Evolutionary conservation across 768 basidiomycete genomes (phyloP), one percentile per base, ranked within the genome.

Genomic region (Lentinus brumalis): DNA sequence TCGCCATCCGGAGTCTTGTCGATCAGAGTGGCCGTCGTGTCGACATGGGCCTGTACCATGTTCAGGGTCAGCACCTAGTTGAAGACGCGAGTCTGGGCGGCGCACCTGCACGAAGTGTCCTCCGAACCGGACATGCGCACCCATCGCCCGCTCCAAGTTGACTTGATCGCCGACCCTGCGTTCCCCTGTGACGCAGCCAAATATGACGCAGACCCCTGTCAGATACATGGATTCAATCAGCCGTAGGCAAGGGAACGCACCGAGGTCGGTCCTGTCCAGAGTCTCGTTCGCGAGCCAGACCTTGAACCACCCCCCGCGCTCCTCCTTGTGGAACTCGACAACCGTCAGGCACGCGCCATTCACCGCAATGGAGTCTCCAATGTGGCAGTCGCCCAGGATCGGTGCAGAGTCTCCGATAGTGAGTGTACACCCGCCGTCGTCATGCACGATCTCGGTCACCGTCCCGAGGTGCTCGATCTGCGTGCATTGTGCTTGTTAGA

Each of bases 201-300:
- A 32, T 30, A 53, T 52, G 26, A 42, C 42, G 44, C 32, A 35
- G 38, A 26, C 39, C 46, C 16, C 40, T 35, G 41, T 41, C 14
- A 49, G 14, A 18, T n/a, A 10, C 30, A 14, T 18, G 15, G 3
- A 7, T n/a, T 47, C 11, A n/a, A 58, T 30, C 18, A 14, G 32
- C 21, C 30, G 57, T 41, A 42, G 50, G 9, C 49, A 31, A 39
- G 21, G 35, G 61, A 29, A 70, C 78, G 67, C 70, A 92, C 96
- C 97, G 35, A 98, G 78, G 77, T 98, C 92, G 2, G 96, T 98
- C 73, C 94, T 80, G 55, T 85, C 81, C 60, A 99, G 76, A 14
- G 97, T 98, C 79, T 99, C 97, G 67, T 96, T 96, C 47, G 96
- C 96, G 50, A 99, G 78, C 83, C 95, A 96, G 50, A 98, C 93